phyloP scores from a whole-genome alignment of 2,329 filamentous ascomycete species.

The Acarospora socialis region DNA sequence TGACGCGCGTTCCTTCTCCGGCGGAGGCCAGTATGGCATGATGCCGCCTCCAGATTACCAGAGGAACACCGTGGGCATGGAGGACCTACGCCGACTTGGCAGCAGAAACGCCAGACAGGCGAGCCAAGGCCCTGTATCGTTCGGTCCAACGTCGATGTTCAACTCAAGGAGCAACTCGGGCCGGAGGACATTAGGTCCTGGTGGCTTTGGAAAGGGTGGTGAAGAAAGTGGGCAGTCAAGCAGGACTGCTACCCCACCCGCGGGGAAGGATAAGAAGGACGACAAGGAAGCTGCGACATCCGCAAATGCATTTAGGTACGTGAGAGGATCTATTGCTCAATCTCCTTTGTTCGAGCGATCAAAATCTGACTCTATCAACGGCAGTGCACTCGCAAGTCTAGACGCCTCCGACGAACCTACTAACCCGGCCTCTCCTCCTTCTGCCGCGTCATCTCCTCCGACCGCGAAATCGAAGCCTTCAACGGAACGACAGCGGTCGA shows the following conservation, averaged over 20 bases:
- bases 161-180: constrained; percentile 61
- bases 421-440: constrained; percentile 34
- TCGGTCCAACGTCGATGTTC: constrained; percentile 80
- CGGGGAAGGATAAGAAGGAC: constrained; percentile 43
- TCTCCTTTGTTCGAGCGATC: constrained; percentile 4
- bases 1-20: constrained; percentile 73
- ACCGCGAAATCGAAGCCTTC: constrained; percentile 32
- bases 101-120: constrained; percentile 50
- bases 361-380: constrained; percentile 9
- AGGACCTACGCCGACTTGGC: constrained; percentile 73
- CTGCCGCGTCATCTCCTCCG: constrained; percentile 32
- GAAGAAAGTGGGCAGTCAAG: constrained; percentile 83
- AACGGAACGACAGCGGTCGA: constrained; percentile 29
- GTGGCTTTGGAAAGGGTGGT: constrained; percentile 54
- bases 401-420: constrained; percentile 28
- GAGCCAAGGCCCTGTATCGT: constrained; percentile 39
- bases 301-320: constrained; percentile 90
- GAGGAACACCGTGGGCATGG: constrained; percentile 74
- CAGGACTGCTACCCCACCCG: constrained; percentile 74
- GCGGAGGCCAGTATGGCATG: constrained; percentile 45
- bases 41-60: constrained; percentile 55
- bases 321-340: too few species aligned
- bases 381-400: constrained; percentile 33
- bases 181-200: constrained; percentile 59
- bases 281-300: constrained; percentile 50